Conservation (phyloP, 805 yeast genomes). For the Wickerhamiella allomyrinae region DNA sequence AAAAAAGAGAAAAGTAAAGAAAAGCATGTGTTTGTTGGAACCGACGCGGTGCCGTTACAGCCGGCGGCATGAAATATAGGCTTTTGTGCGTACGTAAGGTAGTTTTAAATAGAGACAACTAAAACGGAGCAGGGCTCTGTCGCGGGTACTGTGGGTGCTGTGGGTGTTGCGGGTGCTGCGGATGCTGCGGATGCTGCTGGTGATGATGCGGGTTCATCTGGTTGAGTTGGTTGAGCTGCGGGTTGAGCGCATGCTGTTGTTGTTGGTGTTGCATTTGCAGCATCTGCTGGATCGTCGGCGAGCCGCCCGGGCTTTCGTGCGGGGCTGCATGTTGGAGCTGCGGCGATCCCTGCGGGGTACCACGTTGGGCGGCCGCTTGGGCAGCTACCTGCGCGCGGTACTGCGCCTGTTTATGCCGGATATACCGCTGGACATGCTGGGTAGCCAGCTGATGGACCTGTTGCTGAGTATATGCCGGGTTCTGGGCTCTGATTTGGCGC, state of each 20-base stretch:
- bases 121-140: background rate
- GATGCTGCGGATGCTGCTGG: constrained; percentile 1
- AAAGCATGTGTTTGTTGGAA: too few species aligned
- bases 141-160: background rate
- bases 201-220: too few species aligned
- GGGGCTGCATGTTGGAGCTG: background rate
- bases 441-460: constrained; percentile 17
- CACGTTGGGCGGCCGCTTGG: constrained; percentile 1
- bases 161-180: background rate
- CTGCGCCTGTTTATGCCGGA: constrained; percentile 12
- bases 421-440: constrained; percentile 14
- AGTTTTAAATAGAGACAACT: too few species aligned
- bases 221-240: too few species aligned
- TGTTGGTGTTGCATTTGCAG: constrained; percentile 11
- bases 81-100: too few species aligned
- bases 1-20: too few species aligned
- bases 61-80: too few species aligned
- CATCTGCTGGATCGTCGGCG: background rate
- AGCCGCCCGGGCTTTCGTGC: background rate
- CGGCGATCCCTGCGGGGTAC: background rate
- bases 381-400: background rate
- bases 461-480: constrained; percentile 15
- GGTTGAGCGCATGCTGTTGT: too few species aligned
- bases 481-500: constrained; percentile 12
- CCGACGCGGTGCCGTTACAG: too few species aligned